phyloP scores from a whole-genome alignment of 805 yeast genomes.

The Monosporozyma servazzii region DNA sequence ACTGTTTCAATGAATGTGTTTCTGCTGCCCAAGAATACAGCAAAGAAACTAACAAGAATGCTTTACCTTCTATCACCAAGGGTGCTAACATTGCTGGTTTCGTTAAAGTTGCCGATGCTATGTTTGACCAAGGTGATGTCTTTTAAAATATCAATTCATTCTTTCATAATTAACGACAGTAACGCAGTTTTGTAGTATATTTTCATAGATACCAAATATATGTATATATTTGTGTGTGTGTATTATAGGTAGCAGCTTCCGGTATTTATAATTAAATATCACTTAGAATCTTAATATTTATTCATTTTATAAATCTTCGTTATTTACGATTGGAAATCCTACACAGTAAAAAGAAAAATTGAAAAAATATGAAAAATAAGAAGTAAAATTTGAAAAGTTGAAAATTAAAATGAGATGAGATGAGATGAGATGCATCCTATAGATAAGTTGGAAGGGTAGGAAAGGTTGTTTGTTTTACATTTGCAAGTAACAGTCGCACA shows the following conservation, averaged over 20 bases:
- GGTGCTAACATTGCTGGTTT: slow-evolving; percentile 99
- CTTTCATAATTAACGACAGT: neutral
- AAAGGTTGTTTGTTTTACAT: no score
- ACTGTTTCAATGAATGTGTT: slow-evolving; percentile 88
- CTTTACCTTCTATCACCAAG: slow-evolving; percentile 89
- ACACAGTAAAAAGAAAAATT: neutral
- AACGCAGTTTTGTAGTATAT: neutral
- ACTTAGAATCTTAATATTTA: neutral
- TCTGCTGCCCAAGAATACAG: slow-evolving; percentile 76
- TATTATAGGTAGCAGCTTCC: neutral
- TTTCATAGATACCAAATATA: neutral
- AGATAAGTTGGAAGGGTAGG: neutral
- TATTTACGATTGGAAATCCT: neutral
- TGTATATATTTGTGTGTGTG: no score
- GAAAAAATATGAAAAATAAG: neutral
- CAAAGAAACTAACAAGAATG: slow-evolving; percentile 44
- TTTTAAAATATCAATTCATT: slow-evolving; percentile 11
- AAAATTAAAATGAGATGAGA: slow-evolving; percentile 4
- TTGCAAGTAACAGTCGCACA: neutral
- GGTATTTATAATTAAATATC: neutral
- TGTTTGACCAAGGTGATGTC: slow-evolving; percentile 93
- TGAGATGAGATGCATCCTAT: slow-evolving; percentile 3
- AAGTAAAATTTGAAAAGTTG: neutral
- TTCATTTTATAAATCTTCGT: neutral
- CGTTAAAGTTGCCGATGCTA: slow-evolving; percentile 96